phyloP scores from a whole-genome alignment of 805 yeast species.

The Kazachstania bromeliacearum region DNA sequence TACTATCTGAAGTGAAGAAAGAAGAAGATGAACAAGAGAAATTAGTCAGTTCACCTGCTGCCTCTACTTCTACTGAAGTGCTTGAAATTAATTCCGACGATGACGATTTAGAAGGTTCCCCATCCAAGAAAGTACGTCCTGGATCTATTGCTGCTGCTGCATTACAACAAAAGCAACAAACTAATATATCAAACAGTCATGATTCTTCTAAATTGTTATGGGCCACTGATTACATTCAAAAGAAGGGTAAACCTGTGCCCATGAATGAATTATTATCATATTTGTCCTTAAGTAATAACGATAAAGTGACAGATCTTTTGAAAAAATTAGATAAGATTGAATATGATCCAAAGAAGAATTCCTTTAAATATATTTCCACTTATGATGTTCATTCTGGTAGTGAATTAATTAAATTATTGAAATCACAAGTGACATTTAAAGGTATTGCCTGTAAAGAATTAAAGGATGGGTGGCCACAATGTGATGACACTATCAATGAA shows the following conservation, averaged over 20 bases:
- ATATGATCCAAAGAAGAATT: conserved; percentile 49
- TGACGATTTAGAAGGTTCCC: conserved; percentile 16
- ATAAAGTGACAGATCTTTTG: conserved; percentile 60
- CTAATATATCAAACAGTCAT: conserved; percentile 35
- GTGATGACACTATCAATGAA: conserved; percentile 66
- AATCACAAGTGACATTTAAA: conserved; percentile 76
- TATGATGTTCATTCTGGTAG: conserved; percentile 78
- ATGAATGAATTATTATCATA: conserved; percentile 58
- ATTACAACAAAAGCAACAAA: conserved; percentile 22
- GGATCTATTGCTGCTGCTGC: conserved; percentile 28
- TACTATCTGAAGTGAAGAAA: not conserved
- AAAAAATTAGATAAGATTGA: conserved; percentile 69
- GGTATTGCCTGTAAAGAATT: conserved; percentile 76
- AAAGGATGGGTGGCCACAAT: conserved; percentile 84
- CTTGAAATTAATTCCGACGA: conserved; percentile 13
- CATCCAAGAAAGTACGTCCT: conserved; percentile 25
- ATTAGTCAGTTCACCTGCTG: conserved; percentile 3
- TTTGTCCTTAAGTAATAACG: conserved; percentile 46
- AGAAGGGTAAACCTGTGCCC: conserved; percentile 56
- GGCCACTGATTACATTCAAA: conserved; percentile 84
- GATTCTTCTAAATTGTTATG: conserved; percentile 78
- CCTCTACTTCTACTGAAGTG: conserved; percentile 1
- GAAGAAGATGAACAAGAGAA: not conserved
- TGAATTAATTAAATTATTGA: conserved; percentile 63
- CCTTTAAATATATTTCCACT: conserved; percentile 79